Percentiles rank a stretch among this genome's conserved stretches.
Conservation (phyloP, 2,329 filamentous ascomycete species). For the Beauveria pseudobassiana region DNA sequence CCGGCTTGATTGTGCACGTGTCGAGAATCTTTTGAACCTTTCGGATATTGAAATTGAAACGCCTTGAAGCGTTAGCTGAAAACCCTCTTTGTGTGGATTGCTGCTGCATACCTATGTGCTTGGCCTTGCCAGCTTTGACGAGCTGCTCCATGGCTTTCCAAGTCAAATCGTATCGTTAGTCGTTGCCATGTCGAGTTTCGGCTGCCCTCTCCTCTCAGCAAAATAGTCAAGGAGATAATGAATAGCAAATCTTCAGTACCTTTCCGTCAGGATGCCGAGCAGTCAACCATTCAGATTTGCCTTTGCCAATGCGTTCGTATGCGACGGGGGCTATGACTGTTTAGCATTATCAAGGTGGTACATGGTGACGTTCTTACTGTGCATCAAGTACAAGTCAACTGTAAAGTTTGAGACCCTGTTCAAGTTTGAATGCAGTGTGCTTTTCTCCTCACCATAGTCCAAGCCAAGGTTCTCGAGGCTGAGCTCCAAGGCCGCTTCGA, state of each 20-base stretch:
- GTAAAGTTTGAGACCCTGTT: neutral
- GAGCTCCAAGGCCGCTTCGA: conserved; percentile 2
- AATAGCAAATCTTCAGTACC: neutral
- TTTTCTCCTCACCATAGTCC: neutral
- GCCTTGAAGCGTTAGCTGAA: neutral
- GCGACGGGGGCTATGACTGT: neutral
- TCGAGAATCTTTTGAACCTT: conserved; percentile 12
- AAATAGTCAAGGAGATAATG: too few species aligned
- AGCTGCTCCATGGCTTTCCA: conserved; percentile 8
- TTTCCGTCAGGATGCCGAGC: neutral
- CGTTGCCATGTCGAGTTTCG: neutral
- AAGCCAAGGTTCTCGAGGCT: conserved; percentile 3
- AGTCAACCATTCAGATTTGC: neutral
- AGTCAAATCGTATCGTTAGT: neutral
- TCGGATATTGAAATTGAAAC: conserved; percentile 14
- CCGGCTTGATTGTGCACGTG: conserved; percentile 10
- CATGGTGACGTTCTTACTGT: neutral
- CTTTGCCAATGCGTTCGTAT: conserved; percentile 1
- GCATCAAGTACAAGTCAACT: conserved; percentile 10
- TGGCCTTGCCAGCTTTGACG: conserved; percentile 1
- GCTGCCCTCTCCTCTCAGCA: neutral
- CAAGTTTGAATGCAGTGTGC: neutral
- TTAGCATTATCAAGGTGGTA: neutral
- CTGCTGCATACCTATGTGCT: neutral
- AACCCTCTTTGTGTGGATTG: neutral